These are phyloP conservation scores for Hyaloscypha bicolor DNA, from an alignment of 495 filamentous ascomycete species.

Conservation along the genomic window DNA sequence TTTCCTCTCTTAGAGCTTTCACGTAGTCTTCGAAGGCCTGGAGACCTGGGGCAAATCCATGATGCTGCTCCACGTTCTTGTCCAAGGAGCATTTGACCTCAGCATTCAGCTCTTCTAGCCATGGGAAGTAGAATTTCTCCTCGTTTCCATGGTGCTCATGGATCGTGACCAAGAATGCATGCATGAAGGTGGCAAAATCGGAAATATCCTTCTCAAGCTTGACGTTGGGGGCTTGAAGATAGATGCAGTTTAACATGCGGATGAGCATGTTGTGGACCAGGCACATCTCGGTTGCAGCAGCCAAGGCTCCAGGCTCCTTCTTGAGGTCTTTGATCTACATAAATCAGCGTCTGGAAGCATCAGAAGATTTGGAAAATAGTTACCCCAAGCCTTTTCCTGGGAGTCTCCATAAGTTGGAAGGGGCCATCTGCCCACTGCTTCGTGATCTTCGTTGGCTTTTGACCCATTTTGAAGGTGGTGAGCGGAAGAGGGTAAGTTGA, in stretches of 20 bases:
- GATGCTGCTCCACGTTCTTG: conserved; percentile 36
- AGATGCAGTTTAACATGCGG: conserved; percentile 52
- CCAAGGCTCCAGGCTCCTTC: conserved; percentile 19
- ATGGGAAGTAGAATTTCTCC: conserved; percentile 37
- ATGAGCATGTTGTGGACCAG: conserved; percentile 51
- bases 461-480: conserved; percentile 21
- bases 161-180: conserved; percentile 37
- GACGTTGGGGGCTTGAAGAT: conserved; percentile 49
- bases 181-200: conserved; percentile 44
- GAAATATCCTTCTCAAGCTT: conserved; percentile 30
- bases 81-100: conserved; percentile 28
- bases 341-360: neutral
- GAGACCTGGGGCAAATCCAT: conserved; percentile 40
- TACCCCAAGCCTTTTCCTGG: conserved; percentile 32
- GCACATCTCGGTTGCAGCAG: conserved; percentile 44
- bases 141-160: conserved; percentile 38
- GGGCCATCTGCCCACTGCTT: conserved; percentile 41
- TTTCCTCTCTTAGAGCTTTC: conserved; percentile 15
- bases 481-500: neutral
- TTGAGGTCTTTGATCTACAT: conserved; percentile 19
- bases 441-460: conserved; percentile 17
- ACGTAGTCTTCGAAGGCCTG: conserved; percentile 32
- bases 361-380: neutral
- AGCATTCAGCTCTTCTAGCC: conserved; percentile 34
- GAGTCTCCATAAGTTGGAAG: conserved; percentile 38